Conservation (phyloP, 768 basidiomycete genomes). For the Cystoderma amianthinum region DNA sequence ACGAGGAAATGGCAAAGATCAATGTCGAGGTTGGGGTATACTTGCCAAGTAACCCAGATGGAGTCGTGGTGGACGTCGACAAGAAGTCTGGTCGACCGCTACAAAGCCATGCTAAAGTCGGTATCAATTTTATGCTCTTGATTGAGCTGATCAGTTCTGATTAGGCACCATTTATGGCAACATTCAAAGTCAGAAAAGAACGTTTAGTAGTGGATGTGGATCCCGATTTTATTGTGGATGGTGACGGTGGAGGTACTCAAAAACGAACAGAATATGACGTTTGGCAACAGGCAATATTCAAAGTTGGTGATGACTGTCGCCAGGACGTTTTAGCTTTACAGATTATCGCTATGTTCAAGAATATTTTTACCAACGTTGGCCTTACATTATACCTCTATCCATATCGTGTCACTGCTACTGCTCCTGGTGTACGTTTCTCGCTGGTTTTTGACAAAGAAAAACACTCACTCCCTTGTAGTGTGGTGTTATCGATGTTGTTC, state of each 20-base stretch:
- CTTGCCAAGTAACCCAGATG: conserved; percentile 95
- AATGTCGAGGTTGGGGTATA: conserved; percentile 92
- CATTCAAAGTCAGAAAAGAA: conserved; percentile 96
- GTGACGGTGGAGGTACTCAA: conserved; percentile 49
- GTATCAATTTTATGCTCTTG: conserved; percentile 4
- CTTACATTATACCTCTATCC: conserved; percentile 90
- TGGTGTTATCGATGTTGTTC: conserved; percentile 97
- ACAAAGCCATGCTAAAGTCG: conserved; percentile 95
- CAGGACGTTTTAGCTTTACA: conserved; percentile 98
- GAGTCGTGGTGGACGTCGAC: conserved; percentile 93
- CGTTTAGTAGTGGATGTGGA: conserved; percentile 58
- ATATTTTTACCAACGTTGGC: conserved; percentile 86
- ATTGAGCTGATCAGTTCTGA: not conserved
- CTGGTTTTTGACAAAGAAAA: conserved; percentile 1
- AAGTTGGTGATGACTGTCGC: conserved; percentile 98
- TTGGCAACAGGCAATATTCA: conserved; percentile 99
- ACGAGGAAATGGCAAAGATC: conserved; percentile 98
- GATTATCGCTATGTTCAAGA: conserved; percentile 99
- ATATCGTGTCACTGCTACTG: conserved; percentile 95
- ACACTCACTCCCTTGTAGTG: conserved; percentile 45
- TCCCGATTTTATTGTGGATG: conserved; percentile 68
- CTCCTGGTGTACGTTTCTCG: conserved; percentile 69
- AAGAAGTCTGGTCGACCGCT: conserved; percentile 93
- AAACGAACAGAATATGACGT: conserved; percentile 70
- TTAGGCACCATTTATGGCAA: conserved; percentile 99